Base-by-base conservation (phyloP, 192 early-diverging fungal species). In the Allomyces macrogynus region DNA sequence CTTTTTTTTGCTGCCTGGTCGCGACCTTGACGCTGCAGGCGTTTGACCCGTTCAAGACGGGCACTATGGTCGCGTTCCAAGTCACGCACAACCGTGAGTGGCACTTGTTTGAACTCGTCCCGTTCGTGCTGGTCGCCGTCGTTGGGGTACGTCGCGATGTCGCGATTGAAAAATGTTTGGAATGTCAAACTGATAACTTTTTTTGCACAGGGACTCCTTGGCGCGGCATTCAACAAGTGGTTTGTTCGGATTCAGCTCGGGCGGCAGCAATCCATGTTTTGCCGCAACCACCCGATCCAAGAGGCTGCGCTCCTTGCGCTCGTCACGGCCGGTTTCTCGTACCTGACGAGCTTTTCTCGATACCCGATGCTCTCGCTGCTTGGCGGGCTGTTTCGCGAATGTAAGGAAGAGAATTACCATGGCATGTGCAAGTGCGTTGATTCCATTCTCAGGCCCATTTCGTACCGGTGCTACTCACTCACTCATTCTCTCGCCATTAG, bases 51-150 rank as follows among this genome's bases (percentile, higher is more conserved):
- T 95, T 94, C 67, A 77, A 95, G 57, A 95, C 93, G 9, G 93
- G 93, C 43, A 99, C 97, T 75, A 72, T 95, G 22, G 95, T 95
- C 44, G 83, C 93, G 84, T 99, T 97, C 73, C 92, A 97, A 74
- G 91, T 92, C 12, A 81, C 81, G 23, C 89, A 93, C 68, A 89
- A 92, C 68, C 76, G 90, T 62, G 87, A 91, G 62, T 99, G 94
- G 94, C 91, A 93, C 72, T 86, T 86, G 43, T 95, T 96, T 71
- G 94, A 97, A 74, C 73, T 91, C 10, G 67, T 88, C 11, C 84
- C 95, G 67, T 86, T 93, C 27, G 77, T 86, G 1, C 43, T 91
- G 1, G 71, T 97, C 26, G 87, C 87, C 24, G 74, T 85, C 26
- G 86, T 89, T 76, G 96, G 96, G 24, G 83, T 84, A 73, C 66